Percentiles rank a stretch among this genome's conserved stretches.
phyloP scores from a whole-genome alignment of 2,329 filamentous ascomycete species.

The Colletotrichum orbiculare region DNA sequence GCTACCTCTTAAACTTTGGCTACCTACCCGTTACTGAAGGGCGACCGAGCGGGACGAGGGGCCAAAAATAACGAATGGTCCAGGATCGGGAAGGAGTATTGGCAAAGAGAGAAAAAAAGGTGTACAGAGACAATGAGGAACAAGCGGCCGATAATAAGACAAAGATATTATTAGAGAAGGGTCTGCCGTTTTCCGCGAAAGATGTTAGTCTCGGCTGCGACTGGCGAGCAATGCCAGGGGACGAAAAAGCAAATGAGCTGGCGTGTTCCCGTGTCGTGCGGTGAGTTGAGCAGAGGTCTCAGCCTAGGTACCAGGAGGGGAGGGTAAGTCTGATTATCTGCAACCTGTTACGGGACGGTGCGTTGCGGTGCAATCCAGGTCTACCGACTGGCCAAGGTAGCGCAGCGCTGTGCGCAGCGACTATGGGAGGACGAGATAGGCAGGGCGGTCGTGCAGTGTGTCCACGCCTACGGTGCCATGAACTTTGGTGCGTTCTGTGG shows the following conservation, averaged over 20 bases:
- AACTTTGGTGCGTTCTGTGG: no score
- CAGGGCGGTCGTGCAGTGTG: not conserved
- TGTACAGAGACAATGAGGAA: constrained; percentile 16
- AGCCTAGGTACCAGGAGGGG: not conserved
- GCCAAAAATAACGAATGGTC: not conserved
- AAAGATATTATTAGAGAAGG: constrained; percentile 35
- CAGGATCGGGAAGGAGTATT: no score
- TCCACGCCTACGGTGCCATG: not conserved
- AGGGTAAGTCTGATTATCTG: constrained; percentile 5
- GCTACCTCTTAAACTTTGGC: no score
- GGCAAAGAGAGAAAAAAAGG: constrained; percentile 1
- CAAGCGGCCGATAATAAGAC: constrained; percentile 33
- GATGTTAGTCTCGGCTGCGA: constrained; percentile 16
- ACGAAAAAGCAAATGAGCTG: constrained; percentile 35
- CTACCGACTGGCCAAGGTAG: not conserved
- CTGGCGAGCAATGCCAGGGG: constrained; percentile 27
- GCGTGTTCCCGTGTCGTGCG: constrained; percentile 14
- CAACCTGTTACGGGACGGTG: constrained; percentile 6
- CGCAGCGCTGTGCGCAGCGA: not conserved
- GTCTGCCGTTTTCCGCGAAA: constrained; percentile 33
- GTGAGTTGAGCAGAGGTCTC: constrained; percentile 25
- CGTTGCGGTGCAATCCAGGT: constrained; percentile 1
- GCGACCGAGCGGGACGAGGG: not conserved
- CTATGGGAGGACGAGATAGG: not conserved
- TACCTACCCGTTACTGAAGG: not conserved